Conservation (phyloP, 768 basidiomycete species). For the Tubosaeta sp. region DNA sequence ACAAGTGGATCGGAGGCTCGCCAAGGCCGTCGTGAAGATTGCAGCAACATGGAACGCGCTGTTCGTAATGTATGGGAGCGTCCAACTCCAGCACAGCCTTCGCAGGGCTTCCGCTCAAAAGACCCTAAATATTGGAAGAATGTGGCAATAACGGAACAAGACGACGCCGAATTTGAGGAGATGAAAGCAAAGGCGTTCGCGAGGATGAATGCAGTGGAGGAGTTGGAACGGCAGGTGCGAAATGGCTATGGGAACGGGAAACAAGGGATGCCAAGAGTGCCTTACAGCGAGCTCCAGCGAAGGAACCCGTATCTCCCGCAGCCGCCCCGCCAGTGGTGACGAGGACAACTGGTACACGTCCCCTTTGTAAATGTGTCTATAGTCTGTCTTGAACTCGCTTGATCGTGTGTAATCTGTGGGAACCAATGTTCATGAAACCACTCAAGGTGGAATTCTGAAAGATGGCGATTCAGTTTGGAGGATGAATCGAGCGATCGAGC, state of each 20-base stretch:
- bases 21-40: background rate
- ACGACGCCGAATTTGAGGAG: conserved; percentile 11
- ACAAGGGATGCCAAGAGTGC: background rate
- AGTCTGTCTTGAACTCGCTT: no score
- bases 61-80: background rate
- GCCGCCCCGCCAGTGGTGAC: background rate
- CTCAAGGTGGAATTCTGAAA: no score
- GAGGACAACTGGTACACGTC: no score
- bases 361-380: no score
- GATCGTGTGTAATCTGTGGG: no score
- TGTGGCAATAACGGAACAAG: conserved; percentile 14
- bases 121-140: conserved; percentile 19
- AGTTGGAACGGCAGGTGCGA: background rate
- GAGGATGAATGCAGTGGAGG: background rate
- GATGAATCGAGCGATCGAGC: no score
- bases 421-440: background rate
- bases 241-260: background rate
- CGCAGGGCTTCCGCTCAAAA: background rate
- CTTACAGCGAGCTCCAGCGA: background rate
- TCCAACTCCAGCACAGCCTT: background rate
- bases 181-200: background rate
- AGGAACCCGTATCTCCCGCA: background rate
- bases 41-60: background rate
- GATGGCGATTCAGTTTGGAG: no score
- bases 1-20: background rate